Evolutionary conservation across 1,284 basidiomycete genomes (phyloP).

Genomic region (Fomitopsis schrenkii): DNA sequence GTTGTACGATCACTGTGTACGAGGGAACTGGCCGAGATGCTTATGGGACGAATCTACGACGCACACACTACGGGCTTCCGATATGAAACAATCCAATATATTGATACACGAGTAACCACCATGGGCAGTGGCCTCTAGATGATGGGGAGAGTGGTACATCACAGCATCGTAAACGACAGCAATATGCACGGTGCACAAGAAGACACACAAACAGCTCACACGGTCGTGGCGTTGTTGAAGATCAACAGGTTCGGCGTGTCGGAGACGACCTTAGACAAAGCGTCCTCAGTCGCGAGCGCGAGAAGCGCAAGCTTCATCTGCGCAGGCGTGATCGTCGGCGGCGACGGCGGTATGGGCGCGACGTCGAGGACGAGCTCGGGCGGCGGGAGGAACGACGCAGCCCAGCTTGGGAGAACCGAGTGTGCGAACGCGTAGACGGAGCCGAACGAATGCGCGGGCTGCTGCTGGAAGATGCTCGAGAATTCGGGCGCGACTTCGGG

Average conservation of each 20-base stretch:
- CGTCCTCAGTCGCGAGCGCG: conserved; percentile 44
- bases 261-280: conserved; percentile 25
- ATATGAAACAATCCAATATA: neutral
- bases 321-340: conserved; percentile 44
- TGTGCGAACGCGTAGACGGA: conserved; percentile 52
- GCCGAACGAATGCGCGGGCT: conserved; percentile 18
- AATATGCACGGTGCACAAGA: neutral
- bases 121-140: neutral
- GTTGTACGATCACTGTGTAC: neutral
- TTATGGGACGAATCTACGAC: neutral
- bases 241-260: conserved; percentile 54
- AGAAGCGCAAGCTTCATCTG: conserved; percentile 61
- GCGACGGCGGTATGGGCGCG: conserved; percentile 36
- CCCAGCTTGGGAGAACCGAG: conserved; percentile 55
- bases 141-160: neutral
- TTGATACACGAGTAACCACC: conserved; percentile 2
- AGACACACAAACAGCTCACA: neutral
- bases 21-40: neutral
- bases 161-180: neutral
- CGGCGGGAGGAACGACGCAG: conserved; percentile 53
- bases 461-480: conserved; percentile 19
- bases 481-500: conserved; percentile 31
- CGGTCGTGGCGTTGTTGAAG: conserved; percentile 52
- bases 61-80: neutral
- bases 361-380: conserved; percentile 44